These are phyloP conservation scores for Adansonia madagascariensis DNA, from an alignment of 441 rosid genomes.

Conservation along the genomic window DNA sequence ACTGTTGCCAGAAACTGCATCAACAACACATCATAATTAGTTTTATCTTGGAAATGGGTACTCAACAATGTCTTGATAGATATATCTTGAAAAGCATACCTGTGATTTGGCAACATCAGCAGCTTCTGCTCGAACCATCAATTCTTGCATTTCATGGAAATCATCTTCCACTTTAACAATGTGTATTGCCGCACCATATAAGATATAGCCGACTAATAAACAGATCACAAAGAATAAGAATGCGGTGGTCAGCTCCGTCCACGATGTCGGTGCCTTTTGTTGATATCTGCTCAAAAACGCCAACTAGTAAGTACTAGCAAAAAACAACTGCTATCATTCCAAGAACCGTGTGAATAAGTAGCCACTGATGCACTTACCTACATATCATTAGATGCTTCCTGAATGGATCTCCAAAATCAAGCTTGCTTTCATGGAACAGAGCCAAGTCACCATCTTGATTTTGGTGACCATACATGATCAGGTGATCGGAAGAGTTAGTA, in stretches of 20 bases:
- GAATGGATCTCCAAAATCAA: conserved; percentile 95
- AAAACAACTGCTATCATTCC: conserved; percentile 19
- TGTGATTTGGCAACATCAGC: conserved; percentile 97
- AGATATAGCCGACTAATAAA: conserved; percentile 75
- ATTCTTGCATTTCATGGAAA: conserved; percentile 76
- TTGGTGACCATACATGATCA: conserved; percentile 87
- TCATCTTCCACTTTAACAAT: conserved; percentile 90
- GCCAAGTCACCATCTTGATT: conserved; percentile 76
- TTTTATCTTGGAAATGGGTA: neutral
- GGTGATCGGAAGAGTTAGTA: conserved; percentile 77
- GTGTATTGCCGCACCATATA: conserved; percentile 71
- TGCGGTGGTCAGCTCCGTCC: conserved; percentile 72
- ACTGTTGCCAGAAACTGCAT: conserved; percentile 85
- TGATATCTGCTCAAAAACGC: conserved; percentile 62
- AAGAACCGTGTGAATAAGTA: conserved; percentile 6
- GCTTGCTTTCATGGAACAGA: conserved; percentile 73
- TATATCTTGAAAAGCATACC: conserved; percentile 36
- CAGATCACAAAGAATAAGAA: conserved; percentile 69
- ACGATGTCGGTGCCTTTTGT: conserved; percentile 72
- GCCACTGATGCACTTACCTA: conserved; percentile 55
- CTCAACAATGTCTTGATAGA: neutral
- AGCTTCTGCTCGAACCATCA: conserved; percentile 87
- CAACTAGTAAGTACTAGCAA: conserved; percentile 24
- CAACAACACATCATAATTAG: conserved; percentile 28
- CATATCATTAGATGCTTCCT: conserved; percentile 93